These are phyloP conservation scores for Lentinula raphanica DNA, from an alignment of 768 basidiomycete species.

Conservation along the genomic window DNA sequence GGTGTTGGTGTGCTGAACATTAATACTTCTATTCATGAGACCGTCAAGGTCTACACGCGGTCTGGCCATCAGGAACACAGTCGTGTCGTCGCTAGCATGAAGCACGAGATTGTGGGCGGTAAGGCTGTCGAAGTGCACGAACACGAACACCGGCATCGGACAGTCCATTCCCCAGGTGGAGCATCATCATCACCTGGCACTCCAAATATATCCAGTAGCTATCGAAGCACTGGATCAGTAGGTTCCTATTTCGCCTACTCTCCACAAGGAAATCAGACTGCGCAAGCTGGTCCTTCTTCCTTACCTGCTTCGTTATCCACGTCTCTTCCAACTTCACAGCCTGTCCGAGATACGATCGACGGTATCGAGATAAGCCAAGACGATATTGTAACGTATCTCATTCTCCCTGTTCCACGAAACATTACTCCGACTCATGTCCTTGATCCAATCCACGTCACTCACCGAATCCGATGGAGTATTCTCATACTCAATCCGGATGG, in stretches of 20 bases:
- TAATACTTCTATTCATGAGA: constrained; percentile 68
- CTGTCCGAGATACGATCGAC: constrained; percentile 15
- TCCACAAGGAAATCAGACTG: not conserved
- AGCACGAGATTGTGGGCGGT: constrained; percentile 66
- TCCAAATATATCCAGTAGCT: constrained; percentile 1
- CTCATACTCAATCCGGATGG: constrained; percentile 83
- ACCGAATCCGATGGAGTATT: constrained; percentile 79
- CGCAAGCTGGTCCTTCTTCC: not conserved
- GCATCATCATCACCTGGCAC: constrained; percentile 9
- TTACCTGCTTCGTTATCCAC: not conserved
- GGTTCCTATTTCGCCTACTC: constrained; percentile 2
- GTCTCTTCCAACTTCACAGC: not conserved
- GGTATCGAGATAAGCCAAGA: constrained; percentile 22
- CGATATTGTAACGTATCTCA: constrained; percentile 58
- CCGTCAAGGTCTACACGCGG: constrained; percentile 54
- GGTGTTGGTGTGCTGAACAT: constrained; percentile 71
- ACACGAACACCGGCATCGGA: not conserved
- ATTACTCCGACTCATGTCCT: constrained; percentile 67
- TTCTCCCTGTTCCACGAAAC: constrained; percentile 53
- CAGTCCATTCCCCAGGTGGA: not conserved
- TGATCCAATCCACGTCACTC: constrained; percentile 70
- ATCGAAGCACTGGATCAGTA: constrained; percentile 2
- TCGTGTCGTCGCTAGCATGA: constrained; percentile 53
- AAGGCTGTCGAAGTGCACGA: constrained; percentile 37
- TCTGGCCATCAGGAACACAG: constrained; percentile 55